A percentile compares a stretch with the other conserved stretches of the same genome.
Evolutionary conservation across 441 rosid species (phyloP).

Genomic region (Cnidoscolus chayamansa): DNA sequence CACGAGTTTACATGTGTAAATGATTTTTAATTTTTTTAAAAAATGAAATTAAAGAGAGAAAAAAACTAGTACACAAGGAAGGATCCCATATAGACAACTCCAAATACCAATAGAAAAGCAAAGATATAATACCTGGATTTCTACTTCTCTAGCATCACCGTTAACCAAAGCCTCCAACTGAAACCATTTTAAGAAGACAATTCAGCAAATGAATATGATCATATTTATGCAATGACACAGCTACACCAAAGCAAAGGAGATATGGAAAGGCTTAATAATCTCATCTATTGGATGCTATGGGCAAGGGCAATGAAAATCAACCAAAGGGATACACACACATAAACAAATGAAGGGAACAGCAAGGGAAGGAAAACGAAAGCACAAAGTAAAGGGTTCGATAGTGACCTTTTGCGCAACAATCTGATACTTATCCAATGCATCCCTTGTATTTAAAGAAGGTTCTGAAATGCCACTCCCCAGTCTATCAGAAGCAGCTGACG

Average conservation of each 20-base stretch:
- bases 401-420: slow-evolving; percentile 78
- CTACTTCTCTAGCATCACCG: slow-evolving; percentile 69
- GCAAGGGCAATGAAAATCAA: background rate
- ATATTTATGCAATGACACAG: background rate
- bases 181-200: slow-evolving; percentile 27
- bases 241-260: background rate
- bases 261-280: background rate
- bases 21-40: background rate
- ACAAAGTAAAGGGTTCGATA: slow-evolving; percentile 10
- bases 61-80: background rate
- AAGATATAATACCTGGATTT: slow-evolving; percentile 67
- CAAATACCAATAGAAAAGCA: slow-evolving; percentile 10
- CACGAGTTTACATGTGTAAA: background rate
- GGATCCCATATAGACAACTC: background rate
- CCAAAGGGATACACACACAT: background rate
- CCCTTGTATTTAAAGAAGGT: slow-evolving; percentile 78
- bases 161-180: slow-evolving; percentile 85
- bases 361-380: background rate
- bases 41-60: background rate
- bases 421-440: slow-evolving; percentile 91
- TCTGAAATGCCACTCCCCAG: slow-evolving; percentile 55
- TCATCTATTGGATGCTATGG: background rate
- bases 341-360: background rate
- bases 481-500: slow-evolving; percentile 61
- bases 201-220: slow-evolving; percentile 24